Percentiles rank a stretch among this genome's conserved stretches.
Evolutionary conservation across 371 early-diverging fungal species (phyloP).

Genomic region (Mortierella sp.): DNA sequence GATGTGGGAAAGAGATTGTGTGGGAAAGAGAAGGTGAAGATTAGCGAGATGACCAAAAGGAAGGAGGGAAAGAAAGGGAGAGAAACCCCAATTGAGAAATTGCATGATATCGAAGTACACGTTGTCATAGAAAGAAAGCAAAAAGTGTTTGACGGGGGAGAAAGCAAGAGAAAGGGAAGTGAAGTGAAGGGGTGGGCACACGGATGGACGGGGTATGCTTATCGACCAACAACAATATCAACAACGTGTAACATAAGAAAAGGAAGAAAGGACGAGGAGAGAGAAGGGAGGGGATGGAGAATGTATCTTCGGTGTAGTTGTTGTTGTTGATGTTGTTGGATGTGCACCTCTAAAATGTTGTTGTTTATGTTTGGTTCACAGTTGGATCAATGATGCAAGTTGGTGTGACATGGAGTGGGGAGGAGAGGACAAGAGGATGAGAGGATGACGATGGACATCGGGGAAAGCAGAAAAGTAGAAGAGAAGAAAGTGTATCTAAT

Average conservation of each 20-base stretch:
- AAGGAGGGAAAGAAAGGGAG: background rate
- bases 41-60: background rate
- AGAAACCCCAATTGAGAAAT: background rate
- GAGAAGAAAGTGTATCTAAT: background rate
- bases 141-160: background rate
- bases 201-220: background rate
- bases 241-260: background rate
- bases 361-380: background rate
- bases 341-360: background rate
- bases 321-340: background rate
- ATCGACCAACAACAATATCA: background rate
- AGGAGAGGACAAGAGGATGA: background rate
- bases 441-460: background rate
- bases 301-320: constrained; percentile 11
- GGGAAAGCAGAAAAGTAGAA: background rate
- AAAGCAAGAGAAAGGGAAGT: background rate
- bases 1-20: background rate
- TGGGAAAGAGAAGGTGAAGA: background rate
- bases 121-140: background rate
- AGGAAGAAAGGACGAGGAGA: background rate
- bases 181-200: background rate
- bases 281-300: background rate
- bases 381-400: constrained; percentile 4
- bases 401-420: background rate
- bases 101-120: background rate